Conservation (phyloP, 2,329 filamentous ascomycete genomes). For the Diaporthe batatas region DNA sequence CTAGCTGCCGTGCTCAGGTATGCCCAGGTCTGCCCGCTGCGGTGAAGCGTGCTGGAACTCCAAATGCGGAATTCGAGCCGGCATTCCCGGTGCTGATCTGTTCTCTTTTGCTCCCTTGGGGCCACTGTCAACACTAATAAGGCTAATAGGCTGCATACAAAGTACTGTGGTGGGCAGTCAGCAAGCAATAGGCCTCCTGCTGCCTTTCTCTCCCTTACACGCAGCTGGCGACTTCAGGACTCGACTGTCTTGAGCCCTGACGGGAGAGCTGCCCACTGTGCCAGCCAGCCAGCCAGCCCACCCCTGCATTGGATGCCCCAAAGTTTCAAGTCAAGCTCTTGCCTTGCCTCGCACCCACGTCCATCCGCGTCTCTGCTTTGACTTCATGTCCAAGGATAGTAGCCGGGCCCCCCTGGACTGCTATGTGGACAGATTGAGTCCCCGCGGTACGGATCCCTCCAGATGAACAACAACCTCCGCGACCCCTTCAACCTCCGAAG, state of each 20-base stretch:
- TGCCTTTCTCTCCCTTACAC: neutral
- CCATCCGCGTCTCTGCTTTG: constrained; percentile 25
- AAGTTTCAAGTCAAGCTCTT: constrained; percentile 21
- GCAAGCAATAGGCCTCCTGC: neutral
- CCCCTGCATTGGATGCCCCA: constrained; percentile 22
- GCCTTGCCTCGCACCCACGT: constrained; percentile 13
- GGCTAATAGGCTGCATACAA: neutral
- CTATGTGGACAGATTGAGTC: constrained; percentile 41
- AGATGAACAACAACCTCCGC: constrained; percentile 43
- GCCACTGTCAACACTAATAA: neutral
- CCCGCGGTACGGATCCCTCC: constrained; percentile 35
- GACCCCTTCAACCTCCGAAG: constrained; percentile 48
- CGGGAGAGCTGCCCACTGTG: constrained; percentile 16
- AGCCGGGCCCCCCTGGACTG: constrained; percentile 34
- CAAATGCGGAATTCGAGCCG: constrained; percentile 19
- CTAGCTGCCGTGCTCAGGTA: neutral
- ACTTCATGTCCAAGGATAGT: constrained; percentile 31
- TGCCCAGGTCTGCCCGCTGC: neutral
- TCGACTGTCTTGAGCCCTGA: neutral
- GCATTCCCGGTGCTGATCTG: constrained; percentile 28
- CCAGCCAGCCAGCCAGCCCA: neutral
- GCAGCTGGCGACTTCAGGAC: neutral
- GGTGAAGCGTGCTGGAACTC: neutral
- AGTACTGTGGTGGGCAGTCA: neutral
- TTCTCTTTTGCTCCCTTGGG: constrained; percentile 28